phyloP scores from a whole-genome alignment of 805 yeast genomes.

The Saccharomycopsis oosterbeekiorum region DNA sequence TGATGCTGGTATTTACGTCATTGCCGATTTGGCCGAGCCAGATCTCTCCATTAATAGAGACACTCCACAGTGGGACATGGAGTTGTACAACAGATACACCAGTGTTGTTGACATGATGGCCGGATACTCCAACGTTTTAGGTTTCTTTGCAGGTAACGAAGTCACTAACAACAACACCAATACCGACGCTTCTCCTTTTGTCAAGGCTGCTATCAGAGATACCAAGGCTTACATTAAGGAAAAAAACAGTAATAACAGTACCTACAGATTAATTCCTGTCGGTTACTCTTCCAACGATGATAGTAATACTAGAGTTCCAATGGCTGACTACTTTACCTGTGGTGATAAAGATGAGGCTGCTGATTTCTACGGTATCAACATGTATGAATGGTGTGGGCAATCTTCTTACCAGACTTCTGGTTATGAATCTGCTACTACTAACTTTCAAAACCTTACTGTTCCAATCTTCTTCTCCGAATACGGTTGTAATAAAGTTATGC shows the following conservation, averaged over 20 bases:
- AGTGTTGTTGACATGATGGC: conserved; percentile 73
- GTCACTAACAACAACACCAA: conserved; percentile 78
- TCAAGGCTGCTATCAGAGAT: conserved; percentile 94
- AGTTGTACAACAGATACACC: conserved; percentile 66
- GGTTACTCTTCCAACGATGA: conserved; percentile 94
- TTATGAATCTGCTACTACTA: conserved; percentile 52
- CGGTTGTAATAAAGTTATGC: conserved; percentile 62
- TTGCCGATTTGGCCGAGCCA: conserved; percentile 88
- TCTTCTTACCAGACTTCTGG: conserved; percentile 54
- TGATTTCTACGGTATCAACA: conserved; percentile 81
- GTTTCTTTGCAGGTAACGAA: conserved; percentile 97
- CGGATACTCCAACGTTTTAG: conserved; percentile 71
- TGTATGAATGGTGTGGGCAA: conserved; percentile 82
- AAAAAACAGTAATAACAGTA: conserved; percentile 24
- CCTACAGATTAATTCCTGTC: conserved; percentile 76
- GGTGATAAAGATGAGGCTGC: conserved; percentile 51
- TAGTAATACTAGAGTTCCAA: conserved; percentile 59
- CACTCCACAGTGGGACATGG: conserved; percentile 68
- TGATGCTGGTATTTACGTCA: conserved; percentile 84
- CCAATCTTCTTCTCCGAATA: conserved; percentile 78
- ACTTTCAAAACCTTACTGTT: conserved; percentile 54
- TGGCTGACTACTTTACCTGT: conserved; percentile 83
- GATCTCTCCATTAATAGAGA: conserved; percentile 65
- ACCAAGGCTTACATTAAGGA: conserved; percentile 61
- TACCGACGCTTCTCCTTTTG: conserved; percentile 86